Percentiles rank a stretch among this genome's conserved stretches.
These are phyloP conservation scores for Pycnococcus provasolii DNA, from an alignment of 139 green algal species.

Conservation along the genomic window DNA sequence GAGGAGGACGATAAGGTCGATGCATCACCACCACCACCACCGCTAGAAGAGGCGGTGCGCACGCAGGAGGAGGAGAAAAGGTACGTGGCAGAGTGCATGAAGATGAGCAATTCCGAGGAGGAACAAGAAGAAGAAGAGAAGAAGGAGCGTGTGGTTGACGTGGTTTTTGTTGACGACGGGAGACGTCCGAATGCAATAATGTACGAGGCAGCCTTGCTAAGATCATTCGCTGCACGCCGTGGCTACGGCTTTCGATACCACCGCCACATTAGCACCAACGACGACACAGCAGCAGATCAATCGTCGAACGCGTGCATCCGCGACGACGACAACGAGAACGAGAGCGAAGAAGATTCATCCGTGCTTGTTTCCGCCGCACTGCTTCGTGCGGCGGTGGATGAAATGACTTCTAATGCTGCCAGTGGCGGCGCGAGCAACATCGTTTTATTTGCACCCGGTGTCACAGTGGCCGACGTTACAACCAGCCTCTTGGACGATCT, in stretches of 20 bases:
- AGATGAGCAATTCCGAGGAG: neutral
- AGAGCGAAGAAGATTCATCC: neutral
- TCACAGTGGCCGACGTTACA: too few species aligned
- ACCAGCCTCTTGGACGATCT: too few species aligned
- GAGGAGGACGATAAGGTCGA: too few species aligned
- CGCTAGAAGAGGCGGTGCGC: too few species aligned
- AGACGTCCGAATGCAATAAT: neutral
- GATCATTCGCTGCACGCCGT: neutral
- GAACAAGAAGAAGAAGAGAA: neutral
- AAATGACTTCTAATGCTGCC: too few species aligned
- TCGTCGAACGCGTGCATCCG: neutral
- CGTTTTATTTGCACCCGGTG: too few species aligned
- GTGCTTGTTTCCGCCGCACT: neutral
- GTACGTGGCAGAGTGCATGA: too few species aligned
- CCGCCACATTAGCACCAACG: neutral
- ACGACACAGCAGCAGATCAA: neutral
- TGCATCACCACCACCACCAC: too few species aligned
- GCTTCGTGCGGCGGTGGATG: too few species aligned
- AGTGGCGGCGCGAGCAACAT: too few species aligned
- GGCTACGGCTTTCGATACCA: neutral
- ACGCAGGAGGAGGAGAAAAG: too few species aligned
- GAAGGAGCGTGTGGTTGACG: neutral
- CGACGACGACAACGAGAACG: slow-evolving; percentile 3
- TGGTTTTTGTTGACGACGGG: neutral
- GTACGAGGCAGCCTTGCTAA: neutral